Evolutionary conservation across 1,139 yeast species (phyloP).

Genomic region (Lodderomyces margitis): DNA sequence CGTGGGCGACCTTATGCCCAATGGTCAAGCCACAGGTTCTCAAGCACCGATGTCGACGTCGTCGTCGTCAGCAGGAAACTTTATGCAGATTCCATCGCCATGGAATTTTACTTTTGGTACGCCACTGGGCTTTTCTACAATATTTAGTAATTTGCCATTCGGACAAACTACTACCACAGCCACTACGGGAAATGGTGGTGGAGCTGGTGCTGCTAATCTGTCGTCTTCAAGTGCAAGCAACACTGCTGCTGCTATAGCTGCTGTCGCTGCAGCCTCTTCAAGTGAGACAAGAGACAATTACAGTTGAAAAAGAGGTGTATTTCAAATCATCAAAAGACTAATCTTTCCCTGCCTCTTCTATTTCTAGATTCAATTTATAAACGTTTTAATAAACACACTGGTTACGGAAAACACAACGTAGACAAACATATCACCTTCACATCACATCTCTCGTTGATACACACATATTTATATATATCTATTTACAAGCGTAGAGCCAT

Average conservation of each 20-base stretch:
- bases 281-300: neutral
- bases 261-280: neutral
- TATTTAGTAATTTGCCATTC: neutral
- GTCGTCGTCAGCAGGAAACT: neutral
- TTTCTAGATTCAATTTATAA: neutral
- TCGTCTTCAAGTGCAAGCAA: neutral
- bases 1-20: constrained; percentile 2
- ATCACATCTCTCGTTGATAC: no score
- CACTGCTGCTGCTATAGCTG: constrained; percentile 1
- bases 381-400: no score
- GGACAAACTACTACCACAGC: neutral
- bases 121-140: constrained; percentile 5
- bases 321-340: no score
- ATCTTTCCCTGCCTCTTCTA: no score
- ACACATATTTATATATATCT: no score
- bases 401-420: no score
- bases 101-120: constrained; percentile 7
- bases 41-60: neutral
- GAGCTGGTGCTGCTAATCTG: neutral
- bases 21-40: neutral
- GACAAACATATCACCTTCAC: no score
- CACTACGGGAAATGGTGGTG: neutral
- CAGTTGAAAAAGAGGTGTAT: neutral
- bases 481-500: no score
- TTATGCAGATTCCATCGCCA: constrained; percentile 6